These are phyloP conservation scores for Boletus pseudo-olivaceus DNA, from an alignment of 768 basidiomycete species.

Conservation along the genomic window DNA sequence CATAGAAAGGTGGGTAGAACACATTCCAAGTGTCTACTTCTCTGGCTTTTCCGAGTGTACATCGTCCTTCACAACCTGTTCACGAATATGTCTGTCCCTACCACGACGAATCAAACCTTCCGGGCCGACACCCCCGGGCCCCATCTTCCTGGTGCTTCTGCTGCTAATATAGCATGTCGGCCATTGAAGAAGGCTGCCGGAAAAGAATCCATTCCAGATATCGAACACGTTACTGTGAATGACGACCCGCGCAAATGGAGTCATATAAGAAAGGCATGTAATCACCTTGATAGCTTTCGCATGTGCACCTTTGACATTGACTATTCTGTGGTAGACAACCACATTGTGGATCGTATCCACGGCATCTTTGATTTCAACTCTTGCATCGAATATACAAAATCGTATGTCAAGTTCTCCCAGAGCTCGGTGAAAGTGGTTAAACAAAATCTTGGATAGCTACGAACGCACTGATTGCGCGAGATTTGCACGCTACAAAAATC, in stretches of 20 bases:
- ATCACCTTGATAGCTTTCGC: not conserved
- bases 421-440: not conserved
- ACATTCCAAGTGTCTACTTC: not conserved
- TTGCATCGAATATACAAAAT: conserved; percentile 29
- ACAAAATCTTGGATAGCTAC: conserved; percentile 43
- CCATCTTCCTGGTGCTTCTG: not conserved
- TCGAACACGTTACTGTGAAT: conserved; percentile 40
- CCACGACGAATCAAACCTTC: not conserved
- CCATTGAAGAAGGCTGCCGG: not conserved
- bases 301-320: not conserved
- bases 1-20: conserved; percentile 1
- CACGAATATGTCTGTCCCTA: conserved; percentile 11
- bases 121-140: not conserved
- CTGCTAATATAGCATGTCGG: not conserved
- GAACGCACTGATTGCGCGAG: conserved; percentile 53
- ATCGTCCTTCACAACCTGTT: conserved; percentile 2
- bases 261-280: conserved; percentile 47
- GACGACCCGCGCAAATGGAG: conserved; percentile 67
- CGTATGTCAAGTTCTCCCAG: conserved; percentile 16
- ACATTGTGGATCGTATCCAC: conserved; percentile 28
- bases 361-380: conserved; percentile 22
- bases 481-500: conserved; percentile 55
- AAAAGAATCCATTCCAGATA: conserved; percentile 22
- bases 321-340: conserved; percentile 12
- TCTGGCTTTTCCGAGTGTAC: conserved; percentile 3